These are phyloP conservation scores for Schwanniomyces etchellsii DNA, from an alignment of 1,139 yeast genomes.

Conservation along the genomic window DNA sequence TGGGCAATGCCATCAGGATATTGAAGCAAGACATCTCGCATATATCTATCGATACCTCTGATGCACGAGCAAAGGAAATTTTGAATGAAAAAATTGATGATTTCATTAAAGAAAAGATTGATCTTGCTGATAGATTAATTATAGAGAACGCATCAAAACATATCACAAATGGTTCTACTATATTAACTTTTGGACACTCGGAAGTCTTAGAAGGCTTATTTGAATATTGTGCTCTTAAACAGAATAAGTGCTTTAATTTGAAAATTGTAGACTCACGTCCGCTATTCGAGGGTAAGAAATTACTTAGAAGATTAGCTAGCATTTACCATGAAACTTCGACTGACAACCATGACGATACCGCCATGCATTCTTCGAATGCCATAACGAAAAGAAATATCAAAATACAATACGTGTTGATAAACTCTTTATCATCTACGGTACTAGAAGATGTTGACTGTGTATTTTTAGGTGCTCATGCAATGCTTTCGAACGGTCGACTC, in stretches of 20 bases:
- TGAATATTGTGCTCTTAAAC: conserved; percentile 56
- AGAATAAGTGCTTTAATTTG: conserved; percentile 67
- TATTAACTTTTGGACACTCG: conserved; percentile 85
- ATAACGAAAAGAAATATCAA: conserved; percentile 33
- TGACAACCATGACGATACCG: conserved; percentile 25
- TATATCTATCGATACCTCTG: conserved; percentile 66
- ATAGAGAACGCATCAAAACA: conserved; percentile 77
- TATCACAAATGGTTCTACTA: conserved; percentile 70
- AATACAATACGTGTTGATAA: conserved; percentile 63
- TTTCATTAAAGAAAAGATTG: conserved; percentile 80
- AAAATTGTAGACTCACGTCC: conserved; percentile 95
- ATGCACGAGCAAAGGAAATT: conserved; percentile 64
- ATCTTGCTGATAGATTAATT: conserved; percentile 77
- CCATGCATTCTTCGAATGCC: conserved; percentile 21
- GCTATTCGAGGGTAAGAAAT: conserved; percentile 81
- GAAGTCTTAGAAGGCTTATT: conserved; percentile 76
- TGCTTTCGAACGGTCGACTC: conserved; percentile 89
- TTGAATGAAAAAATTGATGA: conserved; percentile 68
- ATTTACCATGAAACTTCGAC: conserved; percentile 25
- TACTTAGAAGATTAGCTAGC: conserved; percentile 54
- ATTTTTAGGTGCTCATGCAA: conserved; percentile 94
- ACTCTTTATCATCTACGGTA: conserved; percentile 73
- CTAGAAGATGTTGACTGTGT: conserved; percentile 81
- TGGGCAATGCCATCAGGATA: conserved; percentile 99
- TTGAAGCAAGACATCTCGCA: conserved; percentile 87